Base-by-base conservation (phyloP, 1,284 basidiomycete species). In the Ustilago tritici region DNA sequence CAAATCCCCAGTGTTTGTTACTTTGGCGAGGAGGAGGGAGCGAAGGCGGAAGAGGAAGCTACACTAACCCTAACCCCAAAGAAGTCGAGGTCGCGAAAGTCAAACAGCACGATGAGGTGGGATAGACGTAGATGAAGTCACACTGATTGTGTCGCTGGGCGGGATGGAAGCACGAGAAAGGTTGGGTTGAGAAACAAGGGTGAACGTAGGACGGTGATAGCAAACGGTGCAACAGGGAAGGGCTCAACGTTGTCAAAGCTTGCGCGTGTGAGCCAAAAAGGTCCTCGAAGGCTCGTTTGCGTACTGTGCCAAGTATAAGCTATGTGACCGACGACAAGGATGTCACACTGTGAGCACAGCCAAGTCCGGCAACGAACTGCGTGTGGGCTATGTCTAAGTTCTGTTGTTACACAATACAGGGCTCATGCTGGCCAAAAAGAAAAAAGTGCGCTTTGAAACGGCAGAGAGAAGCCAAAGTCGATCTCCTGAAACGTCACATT, bases 401-500 rank as follows among this genome's bases (percentile, higher is more conserved):
- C 23, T 28, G 23, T 28, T 28, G 3, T 28, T 28, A 28, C 23
- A 28, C 23, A 28, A 28, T 28, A 28, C 23, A 28, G 23, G 23
- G 23, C 23, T 28, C 23, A 28, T 28, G 3, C 23, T 28, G 23
- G 23, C 23, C 23, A 28, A 28, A 28, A 28, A 28, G 23, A 28
- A 23, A 23, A 28, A 28, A 46, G 59, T 23, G 50, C 35, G 23
- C 14, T 34, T 40, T 4, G 11, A 53, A 31, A 19, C n/a, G 47
- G 40, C 40, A 41, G 23, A 28, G 23, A 28, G 23, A 31, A 49
- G 46, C 46, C 35, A 8, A 36, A 35, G 11, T 55, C 49, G 17
- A 35, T 49, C 43, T 58, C 47, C 31, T 46, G 9, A 7, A 43
- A 43, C 49, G 55, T 64, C 55, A 64, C 62, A 50, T 19, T 64